Base-by-base conservation (phyloP, 225 moss, liverwort and hornwort species). In the Anthoceros angustus region DNA sequence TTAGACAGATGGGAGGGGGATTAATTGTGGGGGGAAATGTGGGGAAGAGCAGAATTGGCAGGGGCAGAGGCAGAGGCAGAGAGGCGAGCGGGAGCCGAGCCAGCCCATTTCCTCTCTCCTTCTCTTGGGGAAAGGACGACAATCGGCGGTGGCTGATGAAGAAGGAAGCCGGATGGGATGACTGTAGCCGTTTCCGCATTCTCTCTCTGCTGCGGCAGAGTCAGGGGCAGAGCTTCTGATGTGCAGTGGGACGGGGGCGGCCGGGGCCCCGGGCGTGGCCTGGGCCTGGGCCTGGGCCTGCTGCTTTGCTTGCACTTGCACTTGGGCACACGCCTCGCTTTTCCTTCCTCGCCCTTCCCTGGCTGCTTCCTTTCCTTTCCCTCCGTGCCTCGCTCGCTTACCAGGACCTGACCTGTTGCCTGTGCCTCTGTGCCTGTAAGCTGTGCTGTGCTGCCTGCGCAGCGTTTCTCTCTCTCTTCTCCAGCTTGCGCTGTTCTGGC, bases 61-160 rank as follows among this genome's bases (percentile, higher is more conserved):
- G 55, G n/a, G 23, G 49, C 6, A 55, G 55, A 0, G 7, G 46
- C 46, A 48, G 46, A 18, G 3, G 46, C 18, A 18, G 46, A 18
- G 46, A 18, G 5, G 55, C n/a, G 55, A 23, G 23, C 23, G 55
- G 18, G 55, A 23, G 23, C 23, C 18, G n/a, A 23, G 46, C 18
- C 46, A 18, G 55, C n/a, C 55, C 16, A 23, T 20, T 55, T 55
- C 55, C 55, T 55, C 55, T 55, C 55, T 55, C 55, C 4, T 55
- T 55, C 55, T 55, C 55, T 55, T 55, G 55, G 55, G 55, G 55
- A 55, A 55, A 55, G 55, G 55, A 55, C 55, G 55, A 55, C 14
- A 55, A 55, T 55, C 55, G 55, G 10, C 23, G 55, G 16, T 8
- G 18, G 8, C n/a, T 55, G 18, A 23, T 55, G 55, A 55, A 12